These are phyloP conservation scores for Gamarada debralockiae DNA, from an alignment of 495 filamentous ascomycete species.

Conservation along the genomic window DNA sequence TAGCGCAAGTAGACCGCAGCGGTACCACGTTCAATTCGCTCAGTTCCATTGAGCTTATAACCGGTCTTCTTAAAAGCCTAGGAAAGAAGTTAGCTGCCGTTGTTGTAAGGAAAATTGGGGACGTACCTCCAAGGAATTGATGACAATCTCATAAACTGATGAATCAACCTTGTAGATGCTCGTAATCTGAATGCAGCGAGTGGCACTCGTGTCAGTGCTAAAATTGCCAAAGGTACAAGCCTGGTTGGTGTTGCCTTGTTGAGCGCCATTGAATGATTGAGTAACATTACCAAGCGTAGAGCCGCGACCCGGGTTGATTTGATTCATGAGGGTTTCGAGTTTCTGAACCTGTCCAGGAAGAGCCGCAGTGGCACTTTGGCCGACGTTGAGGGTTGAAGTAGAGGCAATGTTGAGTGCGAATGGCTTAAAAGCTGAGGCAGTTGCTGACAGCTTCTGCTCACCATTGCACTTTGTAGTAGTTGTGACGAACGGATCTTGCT, in stretches of 20 bases:
- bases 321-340: neutral
- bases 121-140: slow-evolving; percentile 8
- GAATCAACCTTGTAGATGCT: slow-evolving; percentile 2
- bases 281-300: too few species aligned
- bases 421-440: slow-evolving; percentile 31
- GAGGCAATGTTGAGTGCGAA: slow-evolving; percentile 11
- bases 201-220: slow-evolving; percentile 15
- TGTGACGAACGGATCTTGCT: slow-evolving; percentile 14
- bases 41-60: neutral
- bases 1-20: slow-evolving; percentile 50
- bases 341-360: neutral
- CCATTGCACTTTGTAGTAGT: slow-evolving; percentile 27
- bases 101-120: neutral
- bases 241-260: neutral
- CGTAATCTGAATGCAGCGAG: slow-evolving; percentile 15
- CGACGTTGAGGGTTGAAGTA: neutral
- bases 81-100: neutral
- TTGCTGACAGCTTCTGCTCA: slow-evolving; percentile 39
- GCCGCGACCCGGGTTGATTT: neutral
- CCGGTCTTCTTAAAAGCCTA: slow-evolving; percentile 4
- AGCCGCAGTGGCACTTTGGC: neutral
- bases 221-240: slow-evolving; percentile 19
- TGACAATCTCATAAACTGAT: neutral
- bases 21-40: slow-evolving; percentile 18
- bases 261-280: neutral